Conservation (phyloP, 768 basidiomycete genomes). For the Astraeus odoratus region DNA sequence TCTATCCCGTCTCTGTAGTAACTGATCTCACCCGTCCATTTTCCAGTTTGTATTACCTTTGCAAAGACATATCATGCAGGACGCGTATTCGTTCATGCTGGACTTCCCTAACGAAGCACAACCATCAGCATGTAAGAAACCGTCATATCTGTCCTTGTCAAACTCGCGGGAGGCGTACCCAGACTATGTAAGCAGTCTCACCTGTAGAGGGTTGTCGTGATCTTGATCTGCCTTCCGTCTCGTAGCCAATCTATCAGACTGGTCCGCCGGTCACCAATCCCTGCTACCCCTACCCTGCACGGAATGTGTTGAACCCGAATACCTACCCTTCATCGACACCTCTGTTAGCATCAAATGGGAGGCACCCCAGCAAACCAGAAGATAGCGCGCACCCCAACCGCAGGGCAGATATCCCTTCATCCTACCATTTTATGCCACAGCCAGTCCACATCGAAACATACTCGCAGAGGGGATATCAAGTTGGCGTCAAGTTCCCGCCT, state of each 20-base stretch:
- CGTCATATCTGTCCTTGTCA: constrained; percentile 20
- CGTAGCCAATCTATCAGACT: constrained; percentile 13
- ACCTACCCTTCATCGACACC: constrained; percentile 11
- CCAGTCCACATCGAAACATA: constrained; percentile 11
- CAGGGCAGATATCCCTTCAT: neutral
- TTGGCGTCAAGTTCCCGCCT: constrained; percentile 14
- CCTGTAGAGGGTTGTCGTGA: neutral
- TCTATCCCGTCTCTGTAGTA: neutral
- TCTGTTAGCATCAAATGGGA: constrained; percentile 6
- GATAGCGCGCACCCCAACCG: constrained; percentile 4
- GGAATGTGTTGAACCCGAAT: constrained; percentile 21
- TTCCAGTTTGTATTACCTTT: neutral
- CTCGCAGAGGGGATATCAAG: constrained; percentile 6
- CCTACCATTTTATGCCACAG: constrained; percentile 18
- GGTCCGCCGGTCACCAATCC: constrained; percentile 13
- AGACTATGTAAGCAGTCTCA: constrained; percentile 6
- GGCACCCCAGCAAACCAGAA: neutral
- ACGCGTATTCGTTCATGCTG: constrained; percentile 16
- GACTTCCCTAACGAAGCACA: constrained; percentile 16
- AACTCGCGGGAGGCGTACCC: constrained; percentile 16
- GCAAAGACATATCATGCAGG: constrained; percentile 12
- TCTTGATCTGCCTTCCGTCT: constrained; percentile 5
- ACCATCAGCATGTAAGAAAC: constrained; percentile 1
- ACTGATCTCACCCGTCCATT: neutral
- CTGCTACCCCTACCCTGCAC: constrained; percentile 24